Base-by-base conservation (phyloP, 148 eudicot species). In the Salicornia ramosissima region DNA sequence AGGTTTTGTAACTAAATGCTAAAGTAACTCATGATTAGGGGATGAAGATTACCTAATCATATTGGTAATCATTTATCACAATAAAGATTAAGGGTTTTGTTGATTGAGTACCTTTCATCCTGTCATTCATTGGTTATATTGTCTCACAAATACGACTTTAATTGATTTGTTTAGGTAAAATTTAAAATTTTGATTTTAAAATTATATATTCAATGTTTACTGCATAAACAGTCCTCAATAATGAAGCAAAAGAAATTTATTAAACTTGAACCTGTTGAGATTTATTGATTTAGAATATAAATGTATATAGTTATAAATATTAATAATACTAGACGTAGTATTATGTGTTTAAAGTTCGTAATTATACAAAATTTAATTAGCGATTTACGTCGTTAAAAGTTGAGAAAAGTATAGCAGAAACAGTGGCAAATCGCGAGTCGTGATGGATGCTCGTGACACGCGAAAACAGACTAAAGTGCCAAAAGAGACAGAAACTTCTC, bases 181-280 rank as follows among this genome's bases (percentile, higher is more conserved):
- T 51, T 51, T 33, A 21, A 33, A 21, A 10, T 25, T 21, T 25
- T 21, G 61, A 30, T 21, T 34, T 18, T 68, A 39, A 21, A 3
- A 34, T 49, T 67, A n/a, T 9, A 29, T 18, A 13, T 29, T 49
- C 31, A 18, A 42, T 49, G 40, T 50, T 30, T 6, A 19, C 19
- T 10, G 10, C 26, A 8, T 33, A 22, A 1, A 4, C 50, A 26
- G 2, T 40, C 40, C 8, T 36, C 50, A 57, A 49, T 51, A 61
- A 49, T 36, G 29, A 51, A 10, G 26, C 50, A 52, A 51, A 31
- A 39, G 67, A 26, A 59, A 6, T 33, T 39, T n/a, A 58, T 15
- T 42, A n/a, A n/a, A n/a, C n/a, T 70, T 68, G 62, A 54, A 60
- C 19, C 51, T 29, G 24, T 60, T 21, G n/a, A n/a, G n/a, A n/a